Percentiles rank a stretch among this genome's conserved stretches.
Evolutionary conservation across 306 rosid species (phyloP).

Genomic region (Dalbergia cultrata): DNA sequence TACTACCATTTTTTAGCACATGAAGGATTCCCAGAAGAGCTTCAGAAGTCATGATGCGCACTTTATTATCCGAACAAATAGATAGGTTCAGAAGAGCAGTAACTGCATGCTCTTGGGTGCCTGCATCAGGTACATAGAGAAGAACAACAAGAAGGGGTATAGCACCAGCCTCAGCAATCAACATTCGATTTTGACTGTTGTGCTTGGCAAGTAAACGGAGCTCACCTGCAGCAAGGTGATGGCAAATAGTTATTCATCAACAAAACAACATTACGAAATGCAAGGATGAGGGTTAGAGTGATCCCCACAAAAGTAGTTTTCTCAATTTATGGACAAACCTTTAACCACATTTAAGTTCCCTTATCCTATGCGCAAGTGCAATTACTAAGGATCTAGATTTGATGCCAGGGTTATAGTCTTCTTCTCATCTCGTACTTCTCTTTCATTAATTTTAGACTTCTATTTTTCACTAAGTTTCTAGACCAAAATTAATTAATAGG

Average conservation of each 20-base stretch:
- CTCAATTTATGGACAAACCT: constrained; percentile 1
- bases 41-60: constrained; percentile 69
- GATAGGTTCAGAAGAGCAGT: constrained; percentile 92
- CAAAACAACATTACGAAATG: constrained; percentile 14
- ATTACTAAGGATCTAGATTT: background rate
- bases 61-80: constrained; percentile 69
- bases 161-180: constrained; percentile 92
- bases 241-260: constrained; percentile 4
- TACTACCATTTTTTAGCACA: constrained; percentile 79
- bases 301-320: constrained; percentile 12
- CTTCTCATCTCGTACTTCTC: background rate
- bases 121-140: constrained; percentile 65
- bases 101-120: constrained; percentile 87
- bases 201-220: constrained; percentile 87
- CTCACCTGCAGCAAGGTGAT: constrained; percentile 49
- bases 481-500: constrained; percentile 2
- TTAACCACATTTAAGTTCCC: background rate
- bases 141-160: constrained; percentile 80
- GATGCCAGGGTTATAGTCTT: background rate
- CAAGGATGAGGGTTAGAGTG: constrained; percentile 17
- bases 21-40: constrained; percentile 82
- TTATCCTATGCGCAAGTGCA: background rate
- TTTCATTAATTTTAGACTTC: background rate
- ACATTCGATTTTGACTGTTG: constrained; percentile 70
- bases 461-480: constrained; percentile 1